Percentiles rank a stretch among this genome's conserved stretches.
These are phyloP conservation scores for Ascochyta fabae DNA, from an alignment of 2,329 filamentous ascomycete genomes.

Conservation along the genomic window DNA sequence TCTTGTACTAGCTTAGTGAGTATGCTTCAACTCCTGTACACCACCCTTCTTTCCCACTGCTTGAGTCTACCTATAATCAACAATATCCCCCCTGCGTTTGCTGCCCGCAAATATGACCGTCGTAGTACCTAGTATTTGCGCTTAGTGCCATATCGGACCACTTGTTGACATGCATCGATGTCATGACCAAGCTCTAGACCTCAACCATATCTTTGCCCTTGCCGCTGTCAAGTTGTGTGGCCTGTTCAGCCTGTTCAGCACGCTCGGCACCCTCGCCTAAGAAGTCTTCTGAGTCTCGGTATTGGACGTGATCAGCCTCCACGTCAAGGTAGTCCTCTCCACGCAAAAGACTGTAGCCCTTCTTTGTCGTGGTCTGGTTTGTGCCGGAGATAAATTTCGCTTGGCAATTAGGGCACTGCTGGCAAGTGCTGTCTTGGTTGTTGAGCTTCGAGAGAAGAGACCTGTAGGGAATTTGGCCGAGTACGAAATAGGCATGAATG, in stretches of 20 bases:
- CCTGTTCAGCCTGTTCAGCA: not conserved
- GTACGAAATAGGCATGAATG: conserved; percentile 11
- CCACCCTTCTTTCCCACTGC: too few relatives aligned
- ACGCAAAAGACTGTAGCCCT: conserved; percentile 17
- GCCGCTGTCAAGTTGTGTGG: not conserved
- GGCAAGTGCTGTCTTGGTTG: not conserved
- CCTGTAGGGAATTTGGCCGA: conserved; percentile 1
- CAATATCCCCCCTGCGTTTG: not conserved
- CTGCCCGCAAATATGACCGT: not conserved
- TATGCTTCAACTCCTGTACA: too few relatives aligned
- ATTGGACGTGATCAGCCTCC: conserved; percentile 9
- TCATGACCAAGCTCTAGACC: not conserved
- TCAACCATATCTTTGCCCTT: conserved; percentile 1
- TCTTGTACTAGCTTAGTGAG: too few relatives aligned
- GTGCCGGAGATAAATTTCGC: conserved; percentile 1
- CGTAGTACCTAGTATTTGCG: not conserved
- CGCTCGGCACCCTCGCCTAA: conserved; percentile 12
- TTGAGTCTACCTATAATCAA: too few relatives aligned
- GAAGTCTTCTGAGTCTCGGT: conserved; percentile 17
- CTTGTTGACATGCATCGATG: not conserved
- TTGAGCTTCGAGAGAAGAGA: not conserved
- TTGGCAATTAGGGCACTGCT: conserved; percentile 15
- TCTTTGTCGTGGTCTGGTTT: conserved; percentile 1
- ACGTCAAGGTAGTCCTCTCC: conserved; percentile 17
- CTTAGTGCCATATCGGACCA: not conserved